These are phyloP conservation scores for Colletotrichum aenigma DNA, from an alignment of 2,329 filamentous ascomycete species.

Conservation along the genomic window DNA sequence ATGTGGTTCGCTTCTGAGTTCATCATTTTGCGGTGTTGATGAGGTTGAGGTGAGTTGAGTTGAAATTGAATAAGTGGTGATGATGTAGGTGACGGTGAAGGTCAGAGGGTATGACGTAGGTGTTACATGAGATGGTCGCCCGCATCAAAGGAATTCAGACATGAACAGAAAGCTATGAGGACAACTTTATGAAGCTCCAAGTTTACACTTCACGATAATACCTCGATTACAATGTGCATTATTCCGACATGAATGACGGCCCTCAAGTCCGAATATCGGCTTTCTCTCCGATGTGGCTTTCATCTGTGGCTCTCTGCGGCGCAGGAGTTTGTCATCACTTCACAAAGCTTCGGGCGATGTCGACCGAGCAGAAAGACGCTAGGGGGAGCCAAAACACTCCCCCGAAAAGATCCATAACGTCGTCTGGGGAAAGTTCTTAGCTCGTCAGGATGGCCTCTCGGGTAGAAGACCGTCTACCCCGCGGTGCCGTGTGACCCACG, in stretches of 20 bases:
- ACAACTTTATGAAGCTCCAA: background rate
- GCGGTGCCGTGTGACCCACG: background rate
- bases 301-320: background rate
- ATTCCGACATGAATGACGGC: background rate
- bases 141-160: background rate
- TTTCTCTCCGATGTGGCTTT: background rate
- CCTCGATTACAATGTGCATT: background rate
- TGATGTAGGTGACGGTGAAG: background rate
- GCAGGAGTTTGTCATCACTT: background rate
- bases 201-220: background rate
- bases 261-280: background rate
- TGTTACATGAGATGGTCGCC: background rate
- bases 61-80: background rate
- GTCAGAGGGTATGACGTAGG: background rate
- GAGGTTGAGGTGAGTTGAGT: background rate
- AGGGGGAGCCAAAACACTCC: background rate
- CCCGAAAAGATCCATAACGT: background rate
- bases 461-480: conserved; percentile 2
- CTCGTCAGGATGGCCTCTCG: background rate
- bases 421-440: background rate
- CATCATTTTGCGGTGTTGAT: background rate
- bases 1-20: conserved; percentile 36
- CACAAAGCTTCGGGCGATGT: background rate
- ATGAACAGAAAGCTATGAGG: background rate
- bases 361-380: background rate